These are phyloP conservation scores for Quercus variabilis DNA, from an alignment of 306 rosid species.

Conservation along the genomic window DNA sequence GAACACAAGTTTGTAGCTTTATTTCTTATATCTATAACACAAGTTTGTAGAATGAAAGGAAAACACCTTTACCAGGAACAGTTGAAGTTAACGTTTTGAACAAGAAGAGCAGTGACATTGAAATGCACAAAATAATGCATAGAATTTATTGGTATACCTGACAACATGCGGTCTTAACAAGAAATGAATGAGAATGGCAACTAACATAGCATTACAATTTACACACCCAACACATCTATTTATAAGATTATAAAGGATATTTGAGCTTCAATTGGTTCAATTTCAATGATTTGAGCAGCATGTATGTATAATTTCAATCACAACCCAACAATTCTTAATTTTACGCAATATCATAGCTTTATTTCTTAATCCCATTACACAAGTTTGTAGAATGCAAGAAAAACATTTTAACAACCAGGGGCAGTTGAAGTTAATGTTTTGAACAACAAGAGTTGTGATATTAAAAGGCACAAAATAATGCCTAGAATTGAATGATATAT, in stretches of 20 bases:
- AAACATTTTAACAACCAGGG: too few species aligned
- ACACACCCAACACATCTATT: not conserved
- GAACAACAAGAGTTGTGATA: not conserved
- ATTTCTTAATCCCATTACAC: not conserved
- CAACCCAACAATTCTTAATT: too few species aligned
- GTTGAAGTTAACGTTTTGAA: not conserved
- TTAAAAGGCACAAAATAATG: not conserved
- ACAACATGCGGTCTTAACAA: not conserved
- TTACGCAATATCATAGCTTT: too few species aligned
- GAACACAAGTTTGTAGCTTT: not conserved
- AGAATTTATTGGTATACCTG: not conserved
- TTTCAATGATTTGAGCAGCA: not conserved
- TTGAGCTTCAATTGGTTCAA: not conserved
- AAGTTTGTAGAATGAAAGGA: not conserved
- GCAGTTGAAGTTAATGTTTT: not conserved
- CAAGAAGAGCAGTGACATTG: not conserved
- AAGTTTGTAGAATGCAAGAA: too few species aligned
- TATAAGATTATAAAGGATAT: not conserved
- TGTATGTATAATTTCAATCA: not conserved
- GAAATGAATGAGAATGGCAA: not conserved
- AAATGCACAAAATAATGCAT: not conserved
- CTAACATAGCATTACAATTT: not conserved
- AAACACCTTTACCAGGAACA: not conserved
- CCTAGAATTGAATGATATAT: not conserved
- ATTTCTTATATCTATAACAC: not conserved